Base-by-base conservation (phyloP, 1,284 basidiomycete species). In the Coriolopsis trogii region DNA sequence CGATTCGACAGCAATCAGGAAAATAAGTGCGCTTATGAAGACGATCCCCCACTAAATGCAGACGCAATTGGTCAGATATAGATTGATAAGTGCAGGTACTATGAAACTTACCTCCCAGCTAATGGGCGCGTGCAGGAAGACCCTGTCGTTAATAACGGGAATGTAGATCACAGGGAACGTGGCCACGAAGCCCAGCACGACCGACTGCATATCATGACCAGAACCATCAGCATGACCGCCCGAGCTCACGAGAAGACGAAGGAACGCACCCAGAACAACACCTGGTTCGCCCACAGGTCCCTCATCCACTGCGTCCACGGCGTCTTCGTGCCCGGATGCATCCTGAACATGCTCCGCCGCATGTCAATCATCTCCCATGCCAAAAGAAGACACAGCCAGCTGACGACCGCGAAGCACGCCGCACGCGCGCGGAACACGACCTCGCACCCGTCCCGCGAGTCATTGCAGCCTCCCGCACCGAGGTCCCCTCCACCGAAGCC, bases 391-490 rank as follows among this genome's bases (percentile, higher is more conserved):
- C 74, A 74, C 28, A 77, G 73, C 63, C 81, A 79, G 41, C 79
- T 78, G 16, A 84, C 67, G 0, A 76, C 77, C 10, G 80, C 76
- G 61, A 80, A 82, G 33, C 74, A 74, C 5, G 80, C 76, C 0
- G 76, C 78, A 45, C 82, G 76, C 9, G 76, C 83, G 46, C 77
- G 73, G 70, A 78, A 84, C 3, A 84, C 80, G 33, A 65, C 62
- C 13, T 68, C 52, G 60, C 78, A 80, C 16, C 60, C 57, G 3
- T 64, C 65, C 2, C 52, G 59, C n/a, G 63, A 61, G 13, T 62
- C 58, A 51, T 77, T 75, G 63, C 84, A 85, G 60, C 82, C 84
- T 18, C 72, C 67, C 1, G 56, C 42, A 10, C 78, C 79, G 13
- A 85, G 71, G 39, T 79, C 64, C 8, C 79, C 82, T 37, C 74